A percentile compares a stretch with the other conserved stretches of the same genome.
These are phyloP conservation scores for Ceratocystis papillata DNA, from an alignment of 2,329 filamentous ascomycete genomes.

Conservation along the genomic window DNA sequence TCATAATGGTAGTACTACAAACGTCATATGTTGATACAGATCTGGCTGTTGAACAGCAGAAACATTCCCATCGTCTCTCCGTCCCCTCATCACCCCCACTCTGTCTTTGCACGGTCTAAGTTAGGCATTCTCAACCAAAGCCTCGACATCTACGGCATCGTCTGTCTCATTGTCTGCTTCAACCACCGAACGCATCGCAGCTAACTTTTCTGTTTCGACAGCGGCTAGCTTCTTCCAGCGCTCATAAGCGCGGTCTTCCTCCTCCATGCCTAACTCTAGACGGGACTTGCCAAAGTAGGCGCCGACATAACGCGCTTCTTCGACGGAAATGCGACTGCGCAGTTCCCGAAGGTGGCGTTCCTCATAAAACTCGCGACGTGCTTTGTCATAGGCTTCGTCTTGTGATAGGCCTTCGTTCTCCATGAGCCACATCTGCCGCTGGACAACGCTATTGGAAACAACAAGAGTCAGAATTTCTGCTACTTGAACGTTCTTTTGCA, in stretches of 20 bases:
- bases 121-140: slow-evolving; percentile 16
- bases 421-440: slow-evolving; percentile 82
- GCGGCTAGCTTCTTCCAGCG: slow-evolving; percentile 73
- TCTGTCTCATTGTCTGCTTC: slow-evolving; percentile 24
- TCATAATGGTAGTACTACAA: slow-evolving; percentile 9
- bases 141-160: slow-evolving; percentile 8
- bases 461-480: neutral
- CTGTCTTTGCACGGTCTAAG: neutral
- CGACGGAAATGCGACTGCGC: slow-evolving; percentile 67
- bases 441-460: slow-evolving; percentile 62
- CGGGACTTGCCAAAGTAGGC: slow-evolving; percentile 76
- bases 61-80: neutral
- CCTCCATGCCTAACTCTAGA: slow-evolving; percentile 64
- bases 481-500: neutral
- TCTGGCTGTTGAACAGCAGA: slow-evolving; percentile 9
- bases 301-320: slow-evolving; percentile 77
- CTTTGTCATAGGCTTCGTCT: slow-evolving; percentile 69
- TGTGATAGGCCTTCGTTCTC: slow-evolving; percentile 50
- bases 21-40: slow-evolving; percentile 12
- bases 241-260: slow-evolving; percentile 73
- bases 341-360: slow-evolving; percentile 74
- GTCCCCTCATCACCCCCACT: neutral
- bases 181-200: slow-evolving; percentile 34
- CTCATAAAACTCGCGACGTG: slow-evolving; percentile 81
- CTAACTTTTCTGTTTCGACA: slow-evolving; percentile 36